Base-by-base conservation (phyloP, 768 basidiomycete species). In the Rossbeevera mucosa region DNA sequence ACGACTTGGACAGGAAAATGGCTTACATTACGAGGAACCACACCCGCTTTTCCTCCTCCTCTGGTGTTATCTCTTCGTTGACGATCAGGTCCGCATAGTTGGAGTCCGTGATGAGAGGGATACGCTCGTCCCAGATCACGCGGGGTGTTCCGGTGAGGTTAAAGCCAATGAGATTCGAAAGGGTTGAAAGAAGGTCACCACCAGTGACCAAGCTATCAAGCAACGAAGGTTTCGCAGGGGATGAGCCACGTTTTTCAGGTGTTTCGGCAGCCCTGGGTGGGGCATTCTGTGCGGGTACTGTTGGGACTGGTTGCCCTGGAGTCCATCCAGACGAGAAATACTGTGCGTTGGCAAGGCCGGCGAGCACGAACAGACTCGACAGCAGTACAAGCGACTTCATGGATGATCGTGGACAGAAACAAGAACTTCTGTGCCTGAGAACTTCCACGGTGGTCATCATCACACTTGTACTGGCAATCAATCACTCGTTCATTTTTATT, bases 271-370 rank as follows among this genome's bases (percentile, higher is more conserved):
- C 59, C 36, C 62, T 48, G 40, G 58, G 36, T 18, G 51, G 61
- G 44, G 46, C 57, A 31, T 50, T 56, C 31, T 51, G 42, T 21
- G 53, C 26, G 24, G 56, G 40, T 13, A 46, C n/a, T n/a, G 66
- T 70, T 11, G 67, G 61, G 22, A 73, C 74, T 0, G 80, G 72
- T 63, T 91, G 84, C 25, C 88, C 89, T 3, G 90, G 90, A 25
- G 72, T 63, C 90, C 90, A 92, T n/a, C 90, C 91, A 28, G 74
- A 73, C 4, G 88, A 90, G 69, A 91, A 85, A 68, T 90, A 91
- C 57, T 88, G 83, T 12, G 86, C 88, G 47, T 71, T 69, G 41
- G 44, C 59, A n/a, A 70, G 56, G 16, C 56, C 56, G 4, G 47
- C 36, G 11, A 55, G 48, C 18, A 33, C 46, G 18, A 66, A 50